Base-by-base conservation (phyloP, 2,329 filamentous ascomycete genomes). In the Colletotrichum cuscutae region DNA sequence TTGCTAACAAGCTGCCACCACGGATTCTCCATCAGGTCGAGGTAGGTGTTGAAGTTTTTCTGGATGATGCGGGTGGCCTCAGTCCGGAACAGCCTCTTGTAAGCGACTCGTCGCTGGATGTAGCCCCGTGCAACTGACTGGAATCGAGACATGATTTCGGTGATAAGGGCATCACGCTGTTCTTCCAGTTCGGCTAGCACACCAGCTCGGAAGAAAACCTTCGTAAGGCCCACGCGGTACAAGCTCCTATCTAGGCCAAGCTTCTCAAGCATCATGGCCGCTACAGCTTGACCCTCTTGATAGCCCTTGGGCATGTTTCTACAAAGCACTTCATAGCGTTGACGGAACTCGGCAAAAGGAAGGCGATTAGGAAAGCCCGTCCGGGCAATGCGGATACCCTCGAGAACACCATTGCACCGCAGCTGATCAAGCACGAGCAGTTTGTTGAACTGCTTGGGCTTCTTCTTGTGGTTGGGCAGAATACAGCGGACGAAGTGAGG, bases 401-500 rank as follows among this genome's bases (percentile, higher is more conserved):
- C 97, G n/a, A 99, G 88, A 3, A 99, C 97, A 93, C 97, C 97
- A 81, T 99, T 99, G 84, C 97, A 99, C 65, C 97, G 92, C n/a
- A 99, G 86, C 81, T 99, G 97, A 79, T 99, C 97, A 6, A 99
- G 88, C 1, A 99, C 97, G n/a, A 99, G 89, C 2, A 95, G 90
- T 3, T 94, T 94, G 79, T 93, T 94, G 82, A 98, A 95, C 80
- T 95, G 93, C 83, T 99, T 99, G 0, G 97, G 95, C 28, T 92
- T 90, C 84, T 99, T 99, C 84, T 98, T 98, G 86, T 99, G 97
- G 80, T 99, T 99, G 4, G 97, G 97, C 72, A 99, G 88, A 74
- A 99, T 99, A 80, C 97, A 99, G 59, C 97, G 94, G 35, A 99
- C 97, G 80, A 99, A 99, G 82, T 99, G 97, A 71, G 97, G 97